Base-by-base conservation (phyloP, 352 stramenopile genomes). In the Globisporangium acanthophoron region DNA sequence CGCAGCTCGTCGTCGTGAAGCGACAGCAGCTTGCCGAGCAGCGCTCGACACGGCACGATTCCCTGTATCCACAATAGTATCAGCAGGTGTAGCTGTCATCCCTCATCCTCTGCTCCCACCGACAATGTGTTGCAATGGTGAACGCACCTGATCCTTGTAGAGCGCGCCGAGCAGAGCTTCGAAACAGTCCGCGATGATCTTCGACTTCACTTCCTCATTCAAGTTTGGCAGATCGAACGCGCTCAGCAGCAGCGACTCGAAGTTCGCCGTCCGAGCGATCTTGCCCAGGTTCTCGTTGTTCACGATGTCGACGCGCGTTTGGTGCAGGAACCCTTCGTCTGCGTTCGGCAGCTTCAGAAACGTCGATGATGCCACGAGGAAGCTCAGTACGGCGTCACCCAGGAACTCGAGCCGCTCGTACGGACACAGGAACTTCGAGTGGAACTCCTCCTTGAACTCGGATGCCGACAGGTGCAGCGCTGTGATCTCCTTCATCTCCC, bases 321-420 rank as follows among this genome's bases (percentile, higher is more conserved):
- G 67, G 48, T 91, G 78, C 35, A 94, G 58, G 16, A 87, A 73
- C 5, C 76, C 74, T 67, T 96, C 86, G 37, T 78, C 51, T 3
- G 70, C 78, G 20, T 84, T 63, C n/a, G 75, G 78, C 27, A 91
- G 58, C 64, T 94, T 89, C n/a, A 92, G 54, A 57, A 92, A 93
- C 15, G 79, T 66, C 18, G 84, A 90, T 13, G 82, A 90, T 21
- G 86, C 83, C 40, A 92, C 77, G 13, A 96, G 61, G 56, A 94
- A 91, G 24, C 82, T 85, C n/a, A 96, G 67, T 53, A 92, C 86
- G 0, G 84, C 80, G 47, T 96, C 85, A 13, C 86, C 86, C 0
- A 96, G 58, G 65, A 94, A 96, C 64, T 92, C 84, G 24, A 96
- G 69, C 3, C 86, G 80, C 39, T 94, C 84, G 58, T 95, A 93